These are phyloP conservation scores for Biscutella laevigata DNA, from an alignment of 441 rosid genomes.

Conservation along the genomic window DNA sequence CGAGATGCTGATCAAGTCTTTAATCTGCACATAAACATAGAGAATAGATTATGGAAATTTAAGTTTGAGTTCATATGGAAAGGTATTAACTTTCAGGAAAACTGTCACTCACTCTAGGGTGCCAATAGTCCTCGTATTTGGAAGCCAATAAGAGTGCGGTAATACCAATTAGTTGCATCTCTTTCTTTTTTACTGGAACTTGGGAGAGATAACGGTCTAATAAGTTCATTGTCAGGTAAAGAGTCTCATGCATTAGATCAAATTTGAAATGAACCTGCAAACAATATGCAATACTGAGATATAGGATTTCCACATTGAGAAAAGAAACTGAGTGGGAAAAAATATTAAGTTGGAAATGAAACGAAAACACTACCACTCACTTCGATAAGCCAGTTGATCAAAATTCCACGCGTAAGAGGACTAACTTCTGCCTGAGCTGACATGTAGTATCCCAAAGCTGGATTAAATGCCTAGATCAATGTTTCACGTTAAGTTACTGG, in stretches of 20 bases:
- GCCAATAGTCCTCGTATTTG: slow-evolving; percentile 92
- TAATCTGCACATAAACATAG: slow-evolving; percentile 41
- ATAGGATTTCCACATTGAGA: not conserved
- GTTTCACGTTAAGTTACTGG: slow-evolving; percentile 10
- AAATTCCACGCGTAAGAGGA: slow-evolving; percentile 71
- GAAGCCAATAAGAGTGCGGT: slow-evolving; percentile 78
- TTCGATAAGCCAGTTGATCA: slow-evolving; percentile 94
- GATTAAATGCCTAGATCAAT: slow-evolving; percentile 47
- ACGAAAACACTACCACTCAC: slow-evolving; percentile 29
- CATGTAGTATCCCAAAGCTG: slow-evolving; percentile 50
- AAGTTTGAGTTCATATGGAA: slow-evolving; percentile 5
- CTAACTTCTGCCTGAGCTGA: slow-evolving; percentile 49
- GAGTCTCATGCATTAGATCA: slow-evolving; percentile 80
- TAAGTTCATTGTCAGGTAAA: slow-evolving; percentile 66
- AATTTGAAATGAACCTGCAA: slow-evolving; percentile 76
- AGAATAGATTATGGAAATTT: not conserved
- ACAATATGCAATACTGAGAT: slow-evolving; percentile 10
- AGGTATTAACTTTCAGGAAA: slow-evolving; percentile 3
- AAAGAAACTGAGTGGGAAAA: not conserved
- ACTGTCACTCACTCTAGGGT: slow-evolving; percentile 61
- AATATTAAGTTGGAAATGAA: slow-evolving; percentile 26
- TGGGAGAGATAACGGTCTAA: slow-evolving; percentile 73
- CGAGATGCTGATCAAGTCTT: slow-evolving; percentile 74
- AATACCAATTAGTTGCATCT: slow-evolving; percentile 89
- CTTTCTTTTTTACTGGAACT: slow-evolving; percentile 56